phyloP scores from a whole-genome alignment of 441 rosid species.

The Erodium trifolium region DNA sequence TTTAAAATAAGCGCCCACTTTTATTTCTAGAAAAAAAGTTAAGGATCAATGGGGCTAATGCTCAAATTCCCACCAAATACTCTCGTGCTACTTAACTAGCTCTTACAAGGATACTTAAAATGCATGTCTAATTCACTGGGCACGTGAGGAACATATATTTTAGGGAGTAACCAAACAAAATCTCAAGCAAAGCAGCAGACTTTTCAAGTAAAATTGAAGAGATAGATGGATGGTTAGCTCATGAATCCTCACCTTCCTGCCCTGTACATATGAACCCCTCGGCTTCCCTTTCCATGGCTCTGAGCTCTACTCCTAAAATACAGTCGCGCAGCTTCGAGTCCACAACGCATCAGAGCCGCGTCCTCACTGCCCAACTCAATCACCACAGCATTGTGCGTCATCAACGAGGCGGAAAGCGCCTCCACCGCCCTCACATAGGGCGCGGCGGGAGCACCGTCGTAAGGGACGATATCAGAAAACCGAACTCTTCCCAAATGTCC shows the following conservation, averaged over 20 bases:
- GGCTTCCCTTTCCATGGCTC: conserved; percentile 40
- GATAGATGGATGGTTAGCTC: background rate
- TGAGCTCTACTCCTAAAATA: conserved; percentile 53
- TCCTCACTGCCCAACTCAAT: conserved; percentile 73
- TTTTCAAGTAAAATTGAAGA: background rate
- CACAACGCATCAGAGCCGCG: conserved; percentile 64
- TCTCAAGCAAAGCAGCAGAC: background rate
- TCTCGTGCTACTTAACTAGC: too few relatives aligned
- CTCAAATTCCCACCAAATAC: too few relatives aligned
- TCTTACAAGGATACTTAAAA: too few relatives aligned
- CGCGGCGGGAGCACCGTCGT: conserved; percentile 66
- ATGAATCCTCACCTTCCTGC: conserved; percentile 63
- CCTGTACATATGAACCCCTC: conserved; percentile 67
- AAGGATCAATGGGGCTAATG: too few relatives aligned
- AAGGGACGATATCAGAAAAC: conserved; percentile 54
- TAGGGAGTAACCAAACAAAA: background rate
- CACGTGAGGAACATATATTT: too few relatives aligned
- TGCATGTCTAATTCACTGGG: too few relatives aligned
- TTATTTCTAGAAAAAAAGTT: too few relatives aligned
- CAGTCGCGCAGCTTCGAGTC: conserved; percentile 67
- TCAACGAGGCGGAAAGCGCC: conserved; percentile 65
- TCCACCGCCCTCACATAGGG: conserved; percentile 65
- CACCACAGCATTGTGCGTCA: conserved; percentile 71
- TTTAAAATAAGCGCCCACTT: too few relatives aligned
- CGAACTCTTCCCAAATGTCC: conserved; percentile 51